Evolutionary conservation across 352 stramenopile genomes (phyloP).

Genomic region (Globisporangium takayamanum): DNA sequence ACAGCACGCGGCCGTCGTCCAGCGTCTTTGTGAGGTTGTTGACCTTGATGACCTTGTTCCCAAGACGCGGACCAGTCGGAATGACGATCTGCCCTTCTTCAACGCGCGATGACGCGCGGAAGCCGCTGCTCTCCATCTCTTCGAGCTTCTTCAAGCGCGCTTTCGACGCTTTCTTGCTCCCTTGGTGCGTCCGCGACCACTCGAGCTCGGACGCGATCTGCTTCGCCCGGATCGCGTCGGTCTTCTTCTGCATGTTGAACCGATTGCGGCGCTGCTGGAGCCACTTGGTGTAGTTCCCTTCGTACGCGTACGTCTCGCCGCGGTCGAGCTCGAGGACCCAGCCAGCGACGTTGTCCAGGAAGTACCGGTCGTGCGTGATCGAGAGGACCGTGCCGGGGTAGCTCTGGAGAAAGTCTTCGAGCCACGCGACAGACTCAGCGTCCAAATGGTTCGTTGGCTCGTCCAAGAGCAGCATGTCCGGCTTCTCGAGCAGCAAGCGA

Average conservation of each 20-base stretch:
- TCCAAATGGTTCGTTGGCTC: conserved; percentile 99
- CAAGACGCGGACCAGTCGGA: conserved; percentile 88
- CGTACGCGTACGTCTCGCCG: conserved; percentile 94
- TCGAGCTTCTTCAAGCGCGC: conserved; percentile 92
- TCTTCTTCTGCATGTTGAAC: conserved; percentile 93
- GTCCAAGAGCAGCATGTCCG: conserved; percentile 95
- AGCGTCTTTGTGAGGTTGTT: conserved; percentile 68
- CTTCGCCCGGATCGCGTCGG: conserved; percentile 86
- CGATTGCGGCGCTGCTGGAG: conserved; percentile 93
- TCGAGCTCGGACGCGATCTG: conserved; percentile 92
- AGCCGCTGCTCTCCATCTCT: conserved; percentile 72
- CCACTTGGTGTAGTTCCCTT: conserved; percentile 98
- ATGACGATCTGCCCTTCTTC: conserved; percentile 89
- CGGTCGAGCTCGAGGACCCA: conserved; percentile 98
- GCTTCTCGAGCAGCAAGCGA: conserved; percentile 93
- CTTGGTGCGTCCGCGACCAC: conserved; percentile 88
- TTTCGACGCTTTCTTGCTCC: conserved; percentile 88
- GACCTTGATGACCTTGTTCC: conserved; percentile 89
- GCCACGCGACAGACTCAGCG: conserved; percentile 94
- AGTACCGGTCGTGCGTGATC: conserved; percentile 99
- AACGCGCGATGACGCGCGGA: conserved; percentile 47
- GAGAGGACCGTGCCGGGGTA: conserved; percentile 96
- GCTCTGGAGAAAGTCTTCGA: conserved; percentile 95
- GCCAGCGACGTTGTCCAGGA: conserved; percentile 96
- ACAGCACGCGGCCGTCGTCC: conserved; percentile 80